These are phyloP conservation scores for Ophiocordyceps sinensis DNA, from an alignment of 2,329 filamentous ascomycete species.

Conservation along the genomic window DNA sequence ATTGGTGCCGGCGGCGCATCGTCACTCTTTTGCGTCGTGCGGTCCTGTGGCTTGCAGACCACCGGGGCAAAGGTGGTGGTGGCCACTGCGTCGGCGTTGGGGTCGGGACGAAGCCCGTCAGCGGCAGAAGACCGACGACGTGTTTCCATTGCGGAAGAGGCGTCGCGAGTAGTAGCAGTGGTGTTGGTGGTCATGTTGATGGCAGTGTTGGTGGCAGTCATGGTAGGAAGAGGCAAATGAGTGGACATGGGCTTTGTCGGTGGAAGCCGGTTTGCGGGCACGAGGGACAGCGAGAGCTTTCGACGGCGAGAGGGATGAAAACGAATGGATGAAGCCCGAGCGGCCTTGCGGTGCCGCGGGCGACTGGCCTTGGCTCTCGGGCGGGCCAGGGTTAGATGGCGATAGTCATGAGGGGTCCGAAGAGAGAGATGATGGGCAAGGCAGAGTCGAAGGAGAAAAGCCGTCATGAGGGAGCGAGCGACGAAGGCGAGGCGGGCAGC, in stretches of 20 bases:
- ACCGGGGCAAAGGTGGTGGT: constrained; percentile 9
- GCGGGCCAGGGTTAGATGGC: constrained; percentile 22
- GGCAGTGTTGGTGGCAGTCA: too few species aligned
- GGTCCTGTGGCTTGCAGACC: background rate
- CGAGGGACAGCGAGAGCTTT: constrained; percentile 5
- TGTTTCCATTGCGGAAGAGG: constrained; percentile 11
- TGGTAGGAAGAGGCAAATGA: background rate
- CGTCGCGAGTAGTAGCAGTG: too few species aligned
- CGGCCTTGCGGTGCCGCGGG: constrained; percentile 22
- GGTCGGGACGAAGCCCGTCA: constrained; percentile 17
- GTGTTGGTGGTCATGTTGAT: too few species aligned
- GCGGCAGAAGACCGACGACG: constrained; percentile 25
- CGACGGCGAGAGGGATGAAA: constrained; percentile 17
- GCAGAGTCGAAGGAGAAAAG: constrained; percentile 31
- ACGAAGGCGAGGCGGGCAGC: constrained; percentile 6
- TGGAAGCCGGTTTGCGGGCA: constrained; percentile 5
- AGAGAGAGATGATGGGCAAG: constrained; percentile 29
- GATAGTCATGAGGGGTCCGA: constrained; percentile 29
- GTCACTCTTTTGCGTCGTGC: background rate
- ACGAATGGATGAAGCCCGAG: constrained; percentile 21
- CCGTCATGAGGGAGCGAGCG: constrained; percentile 26
- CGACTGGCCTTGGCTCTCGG: constrained; percentile 28
- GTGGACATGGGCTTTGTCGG: constrained; percentile 4
- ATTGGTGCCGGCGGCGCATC: background rate
- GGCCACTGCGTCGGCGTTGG: constrained; percentile 9